Evolutionary conservation across 2,329 filamentous ascomycete genomes (phyloP), one percentile per base, ranked within the genome.

Genomic region (Claviceps capensis): DNA sequence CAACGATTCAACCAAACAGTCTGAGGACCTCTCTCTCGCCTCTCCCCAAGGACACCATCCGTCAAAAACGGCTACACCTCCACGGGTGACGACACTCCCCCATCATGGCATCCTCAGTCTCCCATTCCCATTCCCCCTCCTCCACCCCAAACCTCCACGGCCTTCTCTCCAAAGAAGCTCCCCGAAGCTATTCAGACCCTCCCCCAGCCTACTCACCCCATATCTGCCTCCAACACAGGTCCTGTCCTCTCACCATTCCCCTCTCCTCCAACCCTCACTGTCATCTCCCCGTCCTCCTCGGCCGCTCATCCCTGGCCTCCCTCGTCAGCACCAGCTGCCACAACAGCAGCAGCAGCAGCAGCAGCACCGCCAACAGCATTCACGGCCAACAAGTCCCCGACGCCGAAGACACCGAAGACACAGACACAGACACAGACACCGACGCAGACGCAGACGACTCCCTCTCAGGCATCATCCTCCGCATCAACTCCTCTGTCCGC

Each of bases 401-500:
- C 16, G 26, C n/a, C 9, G 37, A 17, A 5, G 16, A 19, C 16
- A 40, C n/a, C 16, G 16, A 17, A 9, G 47, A 49, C 4, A 19
- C 2, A 9, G 19, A 19, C 13, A 17, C 1, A 14, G 22, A 13
- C 23, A 26, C 1, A 6, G 47, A 49, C 4, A 19, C 5, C 17
- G 19, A 19, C 13, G 13, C 5, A 6, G 22, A 13, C 48, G 8
- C 38, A 6, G 48, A 42, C 48, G 47, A 49, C 41, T 43, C 17
- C 23, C 26, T 14, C 9, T 68, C 69, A 1, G 63, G 72, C 47
- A 69, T 78, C 53, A 66, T 62, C 48, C 62, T 81, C 45, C 65
- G 63, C 16, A 73, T 81, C 64, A 71, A 72, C 57, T 70, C 72
- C 16, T 68, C 72, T 1, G 61, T 79, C 58, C 65, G 59, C 54